Evolutionary conservation across 2,329 filamentous ascomycete genomes (phyloP).

Genomic region (Aaosphaeria pasadenensis): DNA sequence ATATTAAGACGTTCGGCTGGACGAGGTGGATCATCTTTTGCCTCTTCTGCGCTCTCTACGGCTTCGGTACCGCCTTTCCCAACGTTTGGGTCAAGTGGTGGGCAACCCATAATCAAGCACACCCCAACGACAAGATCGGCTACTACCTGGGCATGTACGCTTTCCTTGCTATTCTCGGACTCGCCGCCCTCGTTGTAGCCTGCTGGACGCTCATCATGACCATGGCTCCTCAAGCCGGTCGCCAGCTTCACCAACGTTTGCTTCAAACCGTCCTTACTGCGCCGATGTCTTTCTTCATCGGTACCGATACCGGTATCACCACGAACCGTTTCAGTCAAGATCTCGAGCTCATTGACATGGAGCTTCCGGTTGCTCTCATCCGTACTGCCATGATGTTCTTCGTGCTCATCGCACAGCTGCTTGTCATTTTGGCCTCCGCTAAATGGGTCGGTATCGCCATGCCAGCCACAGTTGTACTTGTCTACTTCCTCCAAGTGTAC

Average conservation of each 20-base stretch:
- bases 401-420: constrained; percentile 8
- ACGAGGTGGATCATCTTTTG: constrained; percentile 8
- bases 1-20: constrained; percentile 13
- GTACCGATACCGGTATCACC: constrained; percentile 37
- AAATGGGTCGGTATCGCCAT: constrained; percentile 20
- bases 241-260: constrained; percentile 44
- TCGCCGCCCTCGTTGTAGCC: constrained; percentile 4
- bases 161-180: constrained; percentile 6
- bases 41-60: constrained; percentile 9
- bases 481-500: constrained; percentile 45
- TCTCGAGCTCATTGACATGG: constrained; percentile 39
- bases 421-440: constrained; percentile 9
- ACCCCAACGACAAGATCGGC: constrained; percentile 20
- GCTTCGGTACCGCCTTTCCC: constrained; percentile 20
- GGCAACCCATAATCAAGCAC: constrained; percentile 36
- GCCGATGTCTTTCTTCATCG: constrained; percentile 34
- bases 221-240: constrained; percentile 49
- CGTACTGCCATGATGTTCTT: constrained; percentile 8
- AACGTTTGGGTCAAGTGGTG: constrained; percentile 46
- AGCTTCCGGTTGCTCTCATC: constrained; percentile 28
- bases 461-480: constrained; percentile 39
- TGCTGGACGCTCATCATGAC: constrained; percentile 42
- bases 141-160: constrained; percentile 12
- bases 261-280: constrained; percentile 42
- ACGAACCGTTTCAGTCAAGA: constrained; percentile 44